Percentiles rank a stretch among this genome's conserved stretches.
Conservation (phyloP, 108 stramenopile species). For the Epithemia pelagica region DNA sequence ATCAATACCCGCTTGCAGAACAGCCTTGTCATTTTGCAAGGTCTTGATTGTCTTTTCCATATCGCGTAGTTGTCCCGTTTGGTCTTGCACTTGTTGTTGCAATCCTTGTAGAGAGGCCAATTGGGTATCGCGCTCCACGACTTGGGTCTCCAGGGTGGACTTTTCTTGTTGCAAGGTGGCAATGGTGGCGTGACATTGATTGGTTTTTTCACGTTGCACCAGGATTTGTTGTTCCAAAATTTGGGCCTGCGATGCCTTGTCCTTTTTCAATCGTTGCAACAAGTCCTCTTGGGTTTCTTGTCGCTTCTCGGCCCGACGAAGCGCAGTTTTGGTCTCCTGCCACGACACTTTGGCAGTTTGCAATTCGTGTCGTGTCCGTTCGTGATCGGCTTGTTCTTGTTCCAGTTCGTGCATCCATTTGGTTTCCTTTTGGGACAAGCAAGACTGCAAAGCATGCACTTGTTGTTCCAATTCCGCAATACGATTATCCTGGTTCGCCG, state of each 20-base stretch:
- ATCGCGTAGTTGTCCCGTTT: constrained; percentile 8
- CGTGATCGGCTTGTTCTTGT: neutral
- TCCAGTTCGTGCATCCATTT: neutral
- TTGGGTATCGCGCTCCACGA: neutral
- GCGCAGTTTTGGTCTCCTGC: neutral
- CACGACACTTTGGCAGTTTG: neutral
- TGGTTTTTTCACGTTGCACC: constrained; percentile 1
- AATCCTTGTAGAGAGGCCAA: neutral
- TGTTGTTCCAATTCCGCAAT: neutral
- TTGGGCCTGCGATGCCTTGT: constrained; percentile 1
- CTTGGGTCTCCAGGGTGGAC: constrained; percentile 8
- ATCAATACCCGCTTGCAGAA: constrained; percentile 61
- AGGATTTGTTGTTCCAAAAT: constrained; percentile 12
- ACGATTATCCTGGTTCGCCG: neutral
- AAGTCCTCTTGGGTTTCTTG: neutral
- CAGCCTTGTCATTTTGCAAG: constrained; percentile 72
- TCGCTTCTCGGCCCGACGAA: constrained; percentile 11
- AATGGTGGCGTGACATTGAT: constrained; percentile 12
- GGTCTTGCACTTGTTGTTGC: constrained; percentile 9
- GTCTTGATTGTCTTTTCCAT: constrained; percentile 49
- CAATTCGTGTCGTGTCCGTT: neutral
- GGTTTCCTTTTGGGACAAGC: neutral
- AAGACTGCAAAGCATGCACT: neutral
- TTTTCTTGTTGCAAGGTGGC: constrained; percentile 14
- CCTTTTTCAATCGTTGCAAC: constrained; percentile 5